These are phyloP conservation scores for Sordariomycetes sp. DNA, from an alignment of 2,329 filamentous ascomycete genomes.

Conservation along the genomic window DNA sequence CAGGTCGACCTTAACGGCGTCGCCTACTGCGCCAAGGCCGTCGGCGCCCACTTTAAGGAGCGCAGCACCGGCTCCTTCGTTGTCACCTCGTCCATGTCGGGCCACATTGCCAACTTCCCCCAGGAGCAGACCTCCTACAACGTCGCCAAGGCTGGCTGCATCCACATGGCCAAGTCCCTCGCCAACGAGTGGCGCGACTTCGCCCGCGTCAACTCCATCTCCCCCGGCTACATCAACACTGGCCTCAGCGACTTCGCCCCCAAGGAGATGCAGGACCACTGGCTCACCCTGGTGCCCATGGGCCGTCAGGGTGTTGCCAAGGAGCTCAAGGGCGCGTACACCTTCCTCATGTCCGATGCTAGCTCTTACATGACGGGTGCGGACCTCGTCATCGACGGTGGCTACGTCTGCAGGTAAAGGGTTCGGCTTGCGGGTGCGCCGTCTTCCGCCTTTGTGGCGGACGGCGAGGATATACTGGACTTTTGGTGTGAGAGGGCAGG, in stretches of 20 bases:
- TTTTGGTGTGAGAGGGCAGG: too few species aligned
- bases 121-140: conserved; percentile 66
- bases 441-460: too few species aligned
- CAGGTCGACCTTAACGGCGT: conserved; percentile 62
- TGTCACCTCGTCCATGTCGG: conserved; percentile 67
- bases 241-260: conserved; percentile 32
- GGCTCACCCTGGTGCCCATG: conserved; percentile 17
- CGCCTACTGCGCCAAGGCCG: conserved; percentile 63
- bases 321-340: conserved; percentile 72
- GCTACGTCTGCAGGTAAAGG: conserved; percentile 28
- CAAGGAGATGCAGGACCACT: not conserved
- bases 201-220: conserved; percentile 59
- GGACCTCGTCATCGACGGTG: conserved; percentile 65
- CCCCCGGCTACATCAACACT: conserved; percentile 64
- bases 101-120: conserved; percentile 65
- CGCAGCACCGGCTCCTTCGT: conserved; percentile 64
- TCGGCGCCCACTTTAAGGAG: conserved; percentile 56
- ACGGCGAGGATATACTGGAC: too few species aligned
- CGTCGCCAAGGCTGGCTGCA: conserved; percentile 53
- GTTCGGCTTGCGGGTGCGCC: not conserved
- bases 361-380: conserved; percentile 72
- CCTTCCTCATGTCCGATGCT: conserved; percentile 75
- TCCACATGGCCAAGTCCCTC: conserved; percentile 41
- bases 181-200: conserved; percentile 69
- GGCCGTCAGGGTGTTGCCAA: conserved; percentile 56